Percentiles rank a stretch among this genome's conserved stretches.
Evolutionary conservation across 1,284 basidiomycete species (phyloP).

Genomic region (Omphalotus olearius): DNA sequence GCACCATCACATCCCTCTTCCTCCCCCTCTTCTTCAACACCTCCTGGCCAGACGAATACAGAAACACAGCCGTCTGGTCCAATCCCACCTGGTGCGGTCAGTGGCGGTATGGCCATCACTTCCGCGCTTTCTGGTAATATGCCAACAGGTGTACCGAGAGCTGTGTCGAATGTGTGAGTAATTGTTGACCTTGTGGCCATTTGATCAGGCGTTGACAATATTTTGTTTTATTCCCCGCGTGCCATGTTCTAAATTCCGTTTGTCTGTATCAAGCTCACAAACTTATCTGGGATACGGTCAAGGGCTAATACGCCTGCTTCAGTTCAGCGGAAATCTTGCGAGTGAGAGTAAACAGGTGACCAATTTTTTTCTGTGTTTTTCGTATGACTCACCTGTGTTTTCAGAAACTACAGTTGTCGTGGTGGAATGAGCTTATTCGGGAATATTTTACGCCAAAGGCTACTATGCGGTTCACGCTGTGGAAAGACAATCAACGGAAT

Average conservation of each 20-base stretch:
- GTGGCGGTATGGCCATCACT: too few relatives aligned
- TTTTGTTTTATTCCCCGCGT: too few relatives aligned
- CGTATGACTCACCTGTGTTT: constrained; percentile 6
- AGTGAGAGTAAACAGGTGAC: constrained; percentile 45
- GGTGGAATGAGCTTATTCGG: constrained; percentile 59
- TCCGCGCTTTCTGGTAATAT: too few relatives aligned
- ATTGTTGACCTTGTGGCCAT: constrained; percentile 14
- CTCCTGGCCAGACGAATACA: neutral
- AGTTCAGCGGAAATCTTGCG: constrained; percentile 61
- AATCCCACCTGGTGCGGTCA: too few relatives aligned
- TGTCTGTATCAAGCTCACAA: constrained; percentile 7
- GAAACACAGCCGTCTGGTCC: too few relatives aligned
- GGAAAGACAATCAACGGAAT: constrained; percentile 71
- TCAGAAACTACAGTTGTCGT: constrained; percentile 53
- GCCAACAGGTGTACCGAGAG: too few relatives aligned
- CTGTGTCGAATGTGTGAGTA: neutral
- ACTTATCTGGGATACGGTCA: constrained; percentile 49
- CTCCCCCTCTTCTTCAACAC: neutral
- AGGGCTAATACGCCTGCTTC: constrained; percentile 53
- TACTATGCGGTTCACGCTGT: constrained; percentile 69
- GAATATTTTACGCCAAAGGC: constrained; percentile 66
- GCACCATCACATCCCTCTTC: neutral
- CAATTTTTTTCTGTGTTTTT: constrained; percentile 15
- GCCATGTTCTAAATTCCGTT: too few relatives aligned
- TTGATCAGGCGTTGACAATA: too few relatives aligned